Evolutionary conservation across 345 rosid species (phyloP).

Genomic region (Ricinus communis): DNA sequence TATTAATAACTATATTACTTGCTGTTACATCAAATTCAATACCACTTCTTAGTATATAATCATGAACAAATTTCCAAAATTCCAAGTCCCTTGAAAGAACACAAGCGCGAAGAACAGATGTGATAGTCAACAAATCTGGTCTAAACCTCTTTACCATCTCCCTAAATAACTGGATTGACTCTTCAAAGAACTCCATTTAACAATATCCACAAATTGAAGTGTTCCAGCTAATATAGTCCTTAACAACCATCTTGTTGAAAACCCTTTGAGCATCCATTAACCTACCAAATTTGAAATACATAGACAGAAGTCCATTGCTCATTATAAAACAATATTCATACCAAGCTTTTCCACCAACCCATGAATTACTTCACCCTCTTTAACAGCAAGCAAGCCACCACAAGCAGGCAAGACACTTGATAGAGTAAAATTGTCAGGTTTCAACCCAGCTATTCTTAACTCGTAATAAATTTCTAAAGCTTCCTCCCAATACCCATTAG

Average conservation of each 20-base stretch:
- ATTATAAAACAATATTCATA: slow-evolving; percentile 36
- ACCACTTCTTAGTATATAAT: slow-evolving; percentile 40
- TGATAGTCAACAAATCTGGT: slow-evolving; percentile 52
- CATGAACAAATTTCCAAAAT: slow-evolving; percentile 47
- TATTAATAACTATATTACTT: slow-evolving; percentile 52
- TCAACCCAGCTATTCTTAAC: slow-evolving; percentile 31
- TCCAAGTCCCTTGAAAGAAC: slow-evolving; percentile 41
- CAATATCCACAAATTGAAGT: slow-evolving; percentile 58
- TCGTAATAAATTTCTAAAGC: slow-evolving; percentile 37
- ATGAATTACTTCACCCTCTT: slow-evolving; percentile 46
- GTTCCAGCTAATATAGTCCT: slow-evolving; percentile 58
- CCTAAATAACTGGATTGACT: slow-evolving; percentile 43
- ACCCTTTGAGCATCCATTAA: slow-evolving; percentile 39
- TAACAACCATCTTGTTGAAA: slow-evolving; percentile 51
- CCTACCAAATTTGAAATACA: slow-evolving; percentile 56
- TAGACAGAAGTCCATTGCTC: slow-evolving; percentile 55
- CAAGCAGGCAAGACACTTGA: slow-evolving; percentile 60
- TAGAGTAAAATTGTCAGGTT: slow-evolving; percentile 54
- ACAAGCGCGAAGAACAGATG: slow-evolving; percentile 59
- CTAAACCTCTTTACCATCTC: slow-evolving; percentile 39
- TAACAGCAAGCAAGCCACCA: slow-evolving; percentile 44
- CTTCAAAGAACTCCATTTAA: slow-evolving; percentile 42
- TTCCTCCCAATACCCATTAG: slow-evolving; percentile 49
- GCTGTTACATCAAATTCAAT: slow-evolving; percentile 38
- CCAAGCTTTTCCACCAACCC: slow-evolving; percentile 54